These are phyloP conservation scores for Quercus cerris DNA, from an alignment of 306 rosid species.

Conservation along the genomic window DNA sequence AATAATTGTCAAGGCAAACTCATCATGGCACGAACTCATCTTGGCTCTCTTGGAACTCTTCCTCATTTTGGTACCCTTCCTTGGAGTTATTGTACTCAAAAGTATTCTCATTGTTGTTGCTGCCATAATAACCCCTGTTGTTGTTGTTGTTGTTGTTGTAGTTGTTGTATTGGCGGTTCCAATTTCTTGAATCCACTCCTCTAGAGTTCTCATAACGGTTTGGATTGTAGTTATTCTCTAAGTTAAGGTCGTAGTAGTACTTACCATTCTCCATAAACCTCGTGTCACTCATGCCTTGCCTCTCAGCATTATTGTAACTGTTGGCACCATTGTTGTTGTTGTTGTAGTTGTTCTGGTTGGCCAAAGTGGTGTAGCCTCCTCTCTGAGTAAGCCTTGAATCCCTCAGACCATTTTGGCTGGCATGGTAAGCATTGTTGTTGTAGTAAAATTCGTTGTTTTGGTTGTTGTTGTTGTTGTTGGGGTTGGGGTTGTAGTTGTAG, in stretches of 20 bases:
- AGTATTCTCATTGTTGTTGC: conserved; percentile 43
- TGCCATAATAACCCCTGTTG: conserved; percentile 44
- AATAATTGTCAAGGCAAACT: conserved; percentile 5
- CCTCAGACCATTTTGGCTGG: conserved; percentile 17
- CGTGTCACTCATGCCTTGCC: conserved; percentile 90
- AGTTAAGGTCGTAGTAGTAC: conserved; percentile 37
- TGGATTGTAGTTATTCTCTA: conserved; percentile 42
- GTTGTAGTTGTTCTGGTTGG: conserved; percentile 25
- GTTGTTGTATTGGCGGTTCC: conserved; percentile 31
- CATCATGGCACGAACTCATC: conserved; percentile 57
- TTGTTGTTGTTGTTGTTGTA: conserved; percentile 24
- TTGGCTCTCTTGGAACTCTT: conserved; percentile 42
- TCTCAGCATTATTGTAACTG: conserved; percentile 39
- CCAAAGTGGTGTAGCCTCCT: conserved; percentile 34
- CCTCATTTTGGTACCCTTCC: conserved; percentile 62
- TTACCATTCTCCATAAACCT: conserved; percentile 73
- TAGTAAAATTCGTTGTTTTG: conserved; percentile 23
- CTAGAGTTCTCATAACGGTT: conserved; percentile 36
- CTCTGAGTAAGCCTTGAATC: conserved; percentile 27
- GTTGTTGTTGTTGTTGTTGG: conserved; percentile 32
- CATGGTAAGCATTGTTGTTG: conserved; percentile 25
- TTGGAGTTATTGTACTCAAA: conserved; percentile 38
- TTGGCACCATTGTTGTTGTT: conserved; percentile 21
- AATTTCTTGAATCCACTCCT: conserved; percentile 26
- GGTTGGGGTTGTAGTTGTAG: conserved; percentile 14